These are phyloP conservation scores for Cenchrus purpureus DNA, from an alignment of 176 grass and related monocot genomes.

Conservation along the genomic window DNA sequence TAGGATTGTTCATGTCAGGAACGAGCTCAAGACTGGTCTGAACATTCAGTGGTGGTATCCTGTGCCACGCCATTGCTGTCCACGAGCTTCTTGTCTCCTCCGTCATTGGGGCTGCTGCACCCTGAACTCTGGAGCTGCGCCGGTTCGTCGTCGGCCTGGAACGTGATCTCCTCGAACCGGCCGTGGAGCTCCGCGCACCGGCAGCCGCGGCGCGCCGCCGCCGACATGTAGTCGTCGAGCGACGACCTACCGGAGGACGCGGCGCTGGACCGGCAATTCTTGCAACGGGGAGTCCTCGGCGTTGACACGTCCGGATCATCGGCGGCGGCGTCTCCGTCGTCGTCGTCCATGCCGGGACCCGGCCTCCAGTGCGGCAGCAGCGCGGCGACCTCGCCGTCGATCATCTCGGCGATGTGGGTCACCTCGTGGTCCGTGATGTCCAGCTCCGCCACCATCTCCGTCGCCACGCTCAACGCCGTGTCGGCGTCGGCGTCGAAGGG, in stretches of 20 bases:
- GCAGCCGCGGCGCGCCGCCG: slow-evolving; percentile 37
- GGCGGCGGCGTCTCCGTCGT: neutral
- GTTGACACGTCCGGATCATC: neutral
- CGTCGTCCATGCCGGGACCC: slow-evolving; percentile 48
- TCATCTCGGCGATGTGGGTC: slow-evolving; percentile 80
- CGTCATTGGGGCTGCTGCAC: slow-evolving; percentile 19
- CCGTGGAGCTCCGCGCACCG: slow-evolving; percentile 57
- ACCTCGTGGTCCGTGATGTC: slow-evolving; percentile 92
- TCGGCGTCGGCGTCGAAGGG: slow-evolving; percentile 69
- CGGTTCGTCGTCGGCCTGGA: slow-evolving; percentile 45
- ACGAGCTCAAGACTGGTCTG: neutral
- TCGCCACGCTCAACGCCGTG: slow-evolving; percentile 77
- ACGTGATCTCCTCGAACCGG: slow-evolving; percentile 82
- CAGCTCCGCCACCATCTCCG: slow-evolving; percentile 81
- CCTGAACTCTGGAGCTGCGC: slow-evolving; percentile 35
- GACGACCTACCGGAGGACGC: slow-evolving; percentile 63
- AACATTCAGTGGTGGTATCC: neutral
- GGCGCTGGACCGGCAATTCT: slow-evolving; percentile 57
- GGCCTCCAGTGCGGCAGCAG: slow-evolving; percentile 73
- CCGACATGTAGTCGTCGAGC: slow-evolving; percentile 54
- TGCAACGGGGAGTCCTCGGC: slow-evolving; percentile 12
- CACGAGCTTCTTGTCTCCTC: slow-evolving; percentile 11
- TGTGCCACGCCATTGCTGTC: neutral
- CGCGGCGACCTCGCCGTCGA: slow-evolving; percentile 62
- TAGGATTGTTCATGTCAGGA: neutral